Evolutionary conservation across 2,329 filamentous ascomycete species (phyloP), one percentile per base, ranked within the genome.

Genomic region (Nigrospora oryzae): DNA sequence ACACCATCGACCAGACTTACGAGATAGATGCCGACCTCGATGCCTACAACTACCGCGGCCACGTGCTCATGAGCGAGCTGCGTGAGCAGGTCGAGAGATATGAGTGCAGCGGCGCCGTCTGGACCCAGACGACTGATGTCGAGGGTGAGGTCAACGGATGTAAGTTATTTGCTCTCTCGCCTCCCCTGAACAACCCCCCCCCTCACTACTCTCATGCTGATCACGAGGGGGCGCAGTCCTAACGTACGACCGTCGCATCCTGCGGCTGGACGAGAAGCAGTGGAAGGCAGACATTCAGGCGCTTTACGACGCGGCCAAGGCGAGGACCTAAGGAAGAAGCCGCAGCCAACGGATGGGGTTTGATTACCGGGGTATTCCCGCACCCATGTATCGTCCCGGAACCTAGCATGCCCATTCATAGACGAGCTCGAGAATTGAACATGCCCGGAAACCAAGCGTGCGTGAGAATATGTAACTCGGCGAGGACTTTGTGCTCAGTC

Each of bases 51-150:
- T 83, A 83, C 57, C 79, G 83, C 41, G 73, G 76, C 1, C 73
- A 81, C 36, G 53, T 73, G 14, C 68, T 86, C 1, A 73, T 84
- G 19, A 68, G 70, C 3, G 81, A 85, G 53, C 68, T 85, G 4
- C 71, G 73, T 34, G 75, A 82, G 44, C 71, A 83, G 55, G 75
- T 85, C 31, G 68, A 77, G 46, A 63, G 62, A 11, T 86, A 71
- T 45, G 70, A 77, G 0, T 87, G 84, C 62, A 83, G 76, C 32
- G 83, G 77, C 0, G 84, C 75, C 11, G 74, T 87, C 0, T 87
- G 81, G 74, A 87, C 84, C 1, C 83, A 87, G 65, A 87, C 83
- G 0, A 84, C 80, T 0, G 84, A 87, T 53, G 83, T 87, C 0
- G 83, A 87, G 57, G 83, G 83, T 5, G 84, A 87, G 58, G 79